Evolutionary conservation across 1,284 basidiomycete genomes (phyloP).

Genomic region (Rhodofomes roseus): DNA sequence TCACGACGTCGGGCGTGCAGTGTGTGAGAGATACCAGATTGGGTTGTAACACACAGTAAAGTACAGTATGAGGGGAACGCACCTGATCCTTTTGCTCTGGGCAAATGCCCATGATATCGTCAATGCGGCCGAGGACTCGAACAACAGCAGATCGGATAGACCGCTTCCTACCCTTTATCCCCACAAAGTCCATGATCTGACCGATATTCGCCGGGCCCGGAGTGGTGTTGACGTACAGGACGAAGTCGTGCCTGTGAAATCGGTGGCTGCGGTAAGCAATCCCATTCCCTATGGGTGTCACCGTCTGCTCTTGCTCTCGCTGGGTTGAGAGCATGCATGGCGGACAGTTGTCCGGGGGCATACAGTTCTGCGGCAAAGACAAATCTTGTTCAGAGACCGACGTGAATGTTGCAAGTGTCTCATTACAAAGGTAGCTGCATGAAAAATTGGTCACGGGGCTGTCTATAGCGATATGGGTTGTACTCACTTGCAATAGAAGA

Average conservation of each 20-base stretch:
- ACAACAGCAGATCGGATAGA: constrained; percentile 17
- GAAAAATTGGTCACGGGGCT: not conserved
- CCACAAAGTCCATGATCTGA: constrained; percentile 25
- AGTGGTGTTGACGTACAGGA: constrained; percentile 36
- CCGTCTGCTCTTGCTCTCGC: constrained; percentile 21
- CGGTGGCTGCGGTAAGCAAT: constrained; percentile 37
- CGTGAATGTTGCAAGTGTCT: constrained; percentile 29
- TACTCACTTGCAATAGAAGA: constrained; percentile 60
- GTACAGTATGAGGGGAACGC: constrained; percentile 15
- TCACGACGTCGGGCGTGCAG: no score
- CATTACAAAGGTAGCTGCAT: constrained; percentile 25
- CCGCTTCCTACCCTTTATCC: constrained; percentile 3
- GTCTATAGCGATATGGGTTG: no score
- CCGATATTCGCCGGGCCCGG: constrained; percentile 35
- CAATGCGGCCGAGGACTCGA: constrained; percentile 32
- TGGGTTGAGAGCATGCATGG: constrained; percentile 37
- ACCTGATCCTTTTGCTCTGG: constrained; percentile 38
- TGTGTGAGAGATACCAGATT: no score
- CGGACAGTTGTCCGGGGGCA: constrained; percentile 48
- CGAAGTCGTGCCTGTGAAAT: constrained; percentile 56
- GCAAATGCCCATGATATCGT: constrained; percentile 25
- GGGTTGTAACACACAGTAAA: no score
- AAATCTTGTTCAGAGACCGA: constrained; percentile 18
- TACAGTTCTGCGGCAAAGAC: not conserved
- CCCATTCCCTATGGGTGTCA: constrained; percentile 32